phyloP scores from a whole-genome alignment of 768 basidiomycete species.

The Glaciozyma antarctica region DNA sequence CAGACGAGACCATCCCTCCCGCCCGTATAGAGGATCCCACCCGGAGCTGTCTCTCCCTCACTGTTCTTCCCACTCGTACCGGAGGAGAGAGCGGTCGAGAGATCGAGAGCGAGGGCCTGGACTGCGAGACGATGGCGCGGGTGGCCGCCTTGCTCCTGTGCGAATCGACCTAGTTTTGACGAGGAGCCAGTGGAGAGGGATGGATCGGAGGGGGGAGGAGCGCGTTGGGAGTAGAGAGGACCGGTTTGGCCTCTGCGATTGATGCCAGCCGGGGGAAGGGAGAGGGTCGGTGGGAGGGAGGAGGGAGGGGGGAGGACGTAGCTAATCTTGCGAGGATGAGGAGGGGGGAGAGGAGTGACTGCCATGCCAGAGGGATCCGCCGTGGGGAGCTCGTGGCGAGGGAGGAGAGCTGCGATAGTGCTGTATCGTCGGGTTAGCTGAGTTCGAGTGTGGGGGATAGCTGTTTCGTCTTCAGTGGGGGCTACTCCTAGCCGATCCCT shows the following conservation, averaged over 20 bases:
- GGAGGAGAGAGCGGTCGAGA: conserved; percentile 24
- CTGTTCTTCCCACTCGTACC: conserved; percentile 1
- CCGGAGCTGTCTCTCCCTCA: conserved; percentile 15
- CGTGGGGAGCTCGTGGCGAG: no score
- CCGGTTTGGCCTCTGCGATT: conserved; percentile 4
- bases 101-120: conserved; percentile 33
- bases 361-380: conserved; percentile 4
- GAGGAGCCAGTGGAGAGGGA: background rate
- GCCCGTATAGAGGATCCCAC: conserved; percentile 34
- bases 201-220: background rate
- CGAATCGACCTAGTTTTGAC: conserved; percentile 6
- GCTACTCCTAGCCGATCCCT: no score
- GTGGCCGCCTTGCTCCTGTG: conserved; percentile 8
- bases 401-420: background rate
- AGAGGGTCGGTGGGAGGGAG: conserved; percentile 18
- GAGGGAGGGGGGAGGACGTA: conserved; percentile 25
- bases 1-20: conserved; percentile 34
- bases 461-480: no score
- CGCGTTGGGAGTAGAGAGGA: conserved; percentile 10
- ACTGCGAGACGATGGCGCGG: conserved; percentile 32
- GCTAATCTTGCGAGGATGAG: conserved; percentile 19
- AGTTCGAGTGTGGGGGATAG: no score
- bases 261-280: conserved; percentile 13
- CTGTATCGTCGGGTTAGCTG: background rate
- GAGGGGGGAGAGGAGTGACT: conserved; percentile 11